These are phyloP conservation scores for Sugiyamaella chiloensis DNA, from an alignment of 805 yeast species.

Conservation along the genomic window DNA sequence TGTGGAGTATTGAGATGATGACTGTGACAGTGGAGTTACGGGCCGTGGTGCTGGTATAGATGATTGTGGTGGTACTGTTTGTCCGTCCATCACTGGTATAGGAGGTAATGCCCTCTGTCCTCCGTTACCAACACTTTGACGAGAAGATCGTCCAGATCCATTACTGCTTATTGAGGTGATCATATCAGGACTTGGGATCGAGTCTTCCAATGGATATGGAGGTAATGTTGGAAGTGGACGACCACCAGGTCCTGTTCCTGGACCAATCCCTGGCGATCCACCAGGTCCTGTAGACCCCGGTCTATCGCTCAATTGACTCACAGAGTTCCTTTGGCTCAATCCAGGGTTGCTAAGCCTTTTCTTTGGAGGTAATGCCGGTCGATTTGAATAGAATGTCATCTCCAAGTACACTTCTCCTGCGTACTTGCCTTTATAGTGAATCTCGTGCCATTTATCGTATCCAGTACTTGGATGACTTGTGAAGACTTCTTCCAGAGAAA, in stretches of 20 bases:
- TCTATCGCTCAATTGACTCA: not conserved
- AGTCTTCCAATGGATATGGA: constrained; percentile 5
- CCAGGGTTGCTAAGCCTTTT: constrained; percentile 5
- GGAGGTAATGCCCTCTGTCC: constrained; percentile 2
- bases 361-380: constrained; percentile 24
- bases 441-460: constrained; percentile 78
- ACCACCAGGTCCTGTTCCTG: not conserved
- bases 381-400: constrained; percentile 80
- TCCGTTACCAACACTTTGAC: not conserved
- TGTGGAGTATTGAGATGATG: not conserved
- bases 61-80: not conserved
- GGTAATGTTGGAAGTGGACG: constrained; percentile 3
- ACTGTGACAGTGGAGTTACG: not conserved
- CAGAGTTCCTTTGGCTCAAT: not conserved
- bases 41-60: not conserved
- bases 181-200: constrained; percentile 1
- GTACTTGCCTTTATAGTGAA: constrained; percentile 61
- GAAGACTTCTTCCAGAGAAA: constrained; percentile 74
- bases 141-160: not conserved
- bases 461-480: constrained; percentile 67
- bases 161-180: not conserved
- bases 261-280: no score
- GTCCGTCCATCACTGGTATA: not conserved
- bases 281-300: not conserved
- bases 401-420: constrained; percentile 90